Percentiles rank a stretch among this genome's conserved stretches.
Conservation (phyloP, 176 grass and related monocot species). For the Eragrostis nindensis region DNA sequence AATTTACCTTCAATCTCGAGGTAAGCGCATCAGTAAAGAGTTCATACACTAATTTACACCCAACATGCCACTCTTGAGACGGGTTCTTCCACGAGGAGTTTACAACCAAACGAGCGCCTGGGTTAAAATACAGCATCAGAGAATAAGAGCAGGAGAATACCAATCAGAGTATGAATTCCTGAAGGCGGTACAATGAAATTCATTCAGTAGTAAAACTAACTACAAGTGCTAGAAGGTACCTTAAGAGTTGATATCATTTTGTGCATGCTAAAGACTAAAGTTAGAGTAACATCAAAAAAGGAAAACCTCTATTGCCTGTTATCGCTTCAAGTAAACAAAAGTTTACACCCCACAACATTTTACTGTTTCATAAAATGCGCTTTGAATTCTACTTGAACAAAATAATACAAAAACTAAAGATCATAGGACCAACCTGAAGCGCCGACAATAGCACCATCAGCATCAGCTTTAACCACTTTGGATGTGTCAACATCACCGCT, state of each 20-base stretch:
- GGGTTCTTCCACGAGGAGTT: slow-evolving; percentile 97
- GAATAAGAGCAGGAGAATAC: slow-evolving; percentile 17
- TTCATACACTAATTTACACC: slow-evolving; percentile 94
- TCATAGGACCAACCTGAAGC: slow-evolving; percentile 71
- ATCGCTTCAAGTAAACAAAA: neutral
- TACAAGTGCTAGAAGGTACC: neutral
- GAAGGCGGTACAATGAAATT: neutral
- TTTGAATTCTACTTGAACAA: slow-evolving; percentile 21
- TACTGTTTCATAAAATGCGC: neutral
- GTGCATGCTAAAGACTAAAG: slow-evolving; percentile 33
- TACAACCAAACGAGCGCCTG: slow-evolving; percentile 62
- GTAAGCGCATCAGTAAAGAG: slow-evolving; percentile 85
- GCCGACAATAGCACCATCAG: slow-evolving; percentile 70
- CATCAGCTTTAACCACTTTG: slow-evolving; percentile 92
- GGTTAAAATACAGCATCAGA: slow-evolving; percentile 43
- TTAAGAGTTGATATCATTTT: neutral
- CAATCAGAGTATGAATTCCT: slow-evolving; percentile 17
- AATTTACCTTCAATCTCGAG: slow-evolving; percentile 82
- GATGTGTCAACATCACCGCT: slow-evolving; percentile 98
- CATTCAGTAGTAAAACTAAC: slow-evolving; percentile 17
- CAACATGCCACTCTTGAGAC: slow-evolving; percentile 97
- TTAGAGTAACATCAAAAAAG: slow-evolving; percentile 2
- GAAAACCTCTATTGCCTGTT: neutral
- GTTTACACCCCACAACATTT: slow-evolving; percentile 1
- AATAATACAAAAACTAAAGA: slow-evolving; percentile 14